phyloP scores from a whole-genome alignment of 192 early-diverging fungal species.

The Podila minutissima region DNA sequence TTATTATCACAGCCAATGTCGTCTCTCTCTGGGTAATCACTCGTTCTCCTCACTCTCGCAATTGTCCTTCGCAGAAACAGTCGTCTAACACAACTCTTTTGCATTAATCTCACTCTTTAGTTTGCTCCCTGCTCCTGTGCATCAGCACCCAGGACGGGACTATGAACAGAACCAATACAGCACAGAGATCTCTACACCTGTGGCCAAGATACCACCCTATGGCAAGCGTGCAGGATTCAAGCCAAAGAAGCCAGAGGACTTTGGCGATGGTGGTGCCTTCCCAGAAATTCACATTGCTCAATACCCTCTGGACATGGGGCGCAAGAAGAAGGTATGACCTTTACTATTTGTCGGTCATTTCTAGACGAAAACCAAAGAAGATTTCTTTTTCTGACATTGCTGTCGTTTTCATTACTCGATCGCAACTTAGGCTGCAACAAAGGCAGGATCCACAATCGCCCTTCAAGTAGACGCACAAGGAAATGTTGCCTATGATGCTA shows the following conservation, averaged over 20 bases:
- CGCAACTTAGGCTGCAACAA: constrained; percentile 9
- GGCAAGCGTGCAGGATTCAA: constrained; percentile 82
- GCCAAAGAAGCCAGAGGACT: constrained; percentile 85
- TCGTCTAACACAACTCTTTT: background rate
- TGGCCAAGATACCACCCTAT: constrained; percentile 71
- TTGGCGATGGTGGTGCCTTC: constrained; percentile 97
- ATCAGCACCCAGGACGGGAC: constrained; percentile 41
- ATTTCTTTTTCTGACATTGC: background rate
- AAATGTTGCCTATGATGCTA: constrained; percentile 88
- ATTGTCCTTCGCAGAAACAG: background rate
- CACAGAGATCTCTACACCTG: constrained; percentile 17
- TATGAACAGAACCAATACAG: constrained; percentile 31
- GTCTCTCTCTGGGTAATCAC: constrained; percentile 13
- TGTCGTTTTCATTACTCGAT: no score
- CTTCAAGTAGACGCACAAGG: constrained; percentile 93
- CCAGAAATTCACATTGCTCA: constrained; percentile 94
- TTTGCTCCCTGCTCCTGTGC: constrained; percentile 41
- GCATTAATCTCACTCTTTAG: constrained; percentile 9
- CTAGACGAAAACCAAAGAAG: no score
- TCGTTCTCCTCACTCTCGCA: background rate
- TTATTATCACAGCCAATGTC: background rate
- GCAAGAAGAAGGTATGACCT: constrained; percentile 62
- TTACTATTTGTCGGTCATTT: constrained; percentile 7
- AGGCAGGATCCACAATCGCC: constrained; percentile 74
- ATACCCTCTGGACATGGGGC: constrained; percentile 96